Conservation (phyloP, 352 stramenopile genomes). For the Phytophthora podocarpi region DNA sequence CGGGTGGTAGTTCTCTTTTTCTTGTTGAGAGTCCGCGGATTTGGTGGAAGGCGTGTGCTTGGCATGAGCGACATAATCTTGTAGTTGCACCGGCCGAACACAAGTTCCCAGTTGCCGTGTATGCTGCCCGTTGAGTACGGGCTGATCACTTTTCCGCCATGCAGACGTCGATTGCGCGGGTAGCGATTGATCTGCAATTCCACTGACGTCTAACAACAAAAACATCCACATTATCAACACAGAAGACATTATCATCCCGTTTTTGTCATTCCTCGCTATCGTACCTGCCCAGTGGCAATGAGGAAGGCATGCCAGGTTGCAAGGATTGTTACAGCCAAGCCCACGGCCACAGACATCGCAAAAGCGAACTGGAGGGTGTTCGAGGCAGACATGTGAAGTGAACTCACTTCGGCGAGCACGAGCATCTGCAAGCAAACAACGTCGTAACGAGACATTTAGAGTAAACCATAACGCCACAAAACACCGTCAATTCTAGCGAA, state of each 20-base stretch:
- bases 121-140: constrained; percentile 67
- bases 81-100: constrained; percentile 68
- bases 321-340: constrained; percentile 68
- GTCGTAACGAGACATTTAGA: not conserved
- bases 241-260: not conserved
- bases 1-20: constrained; percentile 7
- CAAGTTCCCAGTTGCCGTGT: constrained; percentile 80
- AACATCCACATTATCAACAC: not conserved
- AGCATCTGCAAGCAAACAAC: constrained; percentile 34
- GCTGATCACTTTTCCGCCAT: constrained; percentile 58
- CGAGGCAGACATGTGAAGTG: constrained; percentile 19
- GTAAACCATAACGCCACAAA: not conserved
- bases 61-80: constrained; percentile 68
- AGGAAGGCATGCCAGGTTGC: constrained; percentile 75
- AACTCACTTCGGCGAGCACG: constrained; percentile 22
- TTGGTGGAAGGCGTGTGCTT: constrained; percentile 46
- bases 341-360: constrained; percentile 62
- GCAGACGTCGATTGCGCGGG: constrained; percentile 46
- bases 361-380: constrained; percentile 74
- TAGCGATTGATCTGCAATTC: constrained; percentile 85
- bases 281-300: constrained; percentile 77
- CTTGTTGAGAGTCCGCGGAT: constrained; percentile 25
- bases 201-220: constrained; percentile 76
- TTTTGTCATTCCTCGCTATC: not conserved
- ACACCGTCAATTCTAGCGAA: not conserved